phyloP scores from a whole-genome alignment of 805 yeast genomes.

The Kazachstania kunashirensis region DNA sequence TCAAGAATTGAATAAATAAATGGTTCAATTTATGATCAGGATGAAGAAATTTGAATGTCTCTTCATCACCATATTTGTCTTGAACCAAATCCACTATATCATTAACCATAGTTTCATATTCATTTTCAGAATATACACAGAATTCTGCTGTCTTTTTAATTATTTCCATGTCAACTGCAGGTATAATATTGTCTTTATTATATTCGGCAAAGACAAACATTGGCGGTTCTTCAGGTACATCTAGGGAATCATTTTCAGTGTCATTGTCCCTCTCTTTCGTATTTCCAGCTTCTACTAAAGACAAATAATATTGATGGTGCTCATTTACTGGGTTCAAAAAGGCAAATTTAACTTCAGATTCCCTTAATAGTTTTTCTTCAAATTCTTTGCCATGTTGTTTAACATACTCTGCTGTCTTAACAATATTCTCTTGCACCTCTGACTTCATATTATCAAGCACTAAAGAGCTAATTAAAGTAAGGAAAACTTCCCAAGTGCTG shows the following conservation, averaged over 20 bases:
- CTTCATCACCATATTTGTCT: slow-evolving; percentile 29
- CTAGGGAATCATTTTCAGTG: neutral
- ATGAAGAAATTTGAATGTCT: slow-evolving; percentile 61
- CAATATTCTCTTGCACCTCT: slow-evolving; percentile 40
- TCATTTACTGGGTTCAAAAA: slow-evolving; percentile 50
- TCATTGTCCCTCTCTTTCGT: neutral
- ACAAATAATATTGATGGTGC: slow-evolving; percentile 45
- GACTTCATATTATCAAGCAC: slow-evolving; percentile 27
- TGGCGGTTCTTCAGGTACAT: slow-evolving; percentile 17
- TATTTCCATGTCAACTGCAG: slow-evolving; percentile 55
- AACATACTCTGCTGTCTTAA: slow-evolving; percentile 66
- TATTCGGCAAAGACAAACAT: slow-evolving; percentile 24
- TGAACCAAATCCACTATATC: slow-evolving; percentile 35
- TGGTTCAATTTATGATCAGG: slow-evolving; percentile 50
- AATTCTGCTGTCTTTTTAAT: slow-evolving; percentile 65
- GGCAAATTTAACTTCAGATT: slow-evolving; percentile 43
- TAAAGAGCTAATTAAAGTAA: too few species aligned
- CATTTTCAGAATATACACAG: slow-evolving; percentile 34
- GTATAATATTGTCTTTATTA: slow-evolving; percentile 29
- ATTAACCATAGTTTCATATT: slow-evolving; percentile 10
- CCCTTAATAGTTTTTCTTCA: slow-evolving; percentile 46
- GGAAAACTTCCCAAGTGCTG: too few species aligned
- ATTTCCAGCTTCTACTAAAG: slow-evolving; percentile 6
- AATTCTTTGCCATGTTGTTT: slow-evolving; percentile 56
- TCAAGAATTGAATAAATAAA: slow-evolving; percentile 39